Conservation (phyloP, 1,284 basidiomycete genomes). For the Cutaneotrichosporon daszewskae region DNA sequence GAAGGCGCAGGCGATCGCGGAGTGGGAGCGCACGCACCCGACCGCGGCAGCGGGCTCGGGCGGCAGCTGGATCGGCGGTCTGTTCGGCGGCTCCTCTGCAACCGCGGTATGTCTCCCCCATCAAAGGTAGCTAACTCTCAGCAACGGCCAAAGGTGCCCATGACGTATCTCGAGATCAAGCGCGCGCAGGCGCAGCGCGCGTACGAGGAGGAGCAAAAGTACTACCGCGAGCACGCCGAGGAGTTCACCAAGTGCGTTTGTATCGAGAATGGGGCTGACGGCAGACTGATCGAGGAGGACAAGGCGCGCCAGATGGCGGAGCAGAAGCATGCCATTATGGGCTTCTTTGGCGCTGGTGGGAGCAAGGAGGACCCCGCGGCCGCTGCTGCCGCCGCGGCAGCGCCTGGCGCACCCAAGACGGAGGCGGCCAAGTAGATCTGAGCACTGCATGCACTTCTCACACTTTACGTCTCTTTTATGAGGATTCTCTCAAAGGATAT, state of each 20-base stretch:
- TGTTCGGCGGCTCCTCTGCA: conserved; percentile 54
- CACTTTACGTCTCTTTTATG: no score
- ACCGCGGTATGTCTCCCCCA: conserved; percentile 1
- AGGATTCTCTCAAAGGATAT: no score
- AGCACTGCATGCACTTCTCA: no score
- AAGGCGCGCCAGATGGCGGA: conserved; percentile 66
- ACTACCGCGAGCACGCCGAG: conserved; percentile 72
- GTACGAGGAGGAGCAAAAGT: conserved; percentile 83
- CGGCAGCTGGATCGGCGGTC: conserved; percentile 53
- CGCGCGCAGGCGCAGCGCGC: conserved; percentile 76
- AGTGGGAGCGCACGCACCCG: conserved; percentile 67
- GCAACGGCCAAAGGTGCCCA: conserved; percentile 52
- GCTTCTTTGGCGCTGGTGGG: conserved; percentile 42
- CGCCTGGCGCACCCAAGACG: conserved; percentile 10
- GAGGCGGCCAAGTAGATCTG: no score
- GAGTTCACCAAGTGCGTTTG: conserved; percentile 61
- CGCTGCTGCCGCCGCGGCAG: conserved; percentile 13
- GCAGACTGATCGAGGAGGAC: conserved; percentile 58
- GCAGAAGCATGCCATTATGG: conserved; percentile 51
- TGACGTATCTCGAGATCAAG: conserved; percentile 85
- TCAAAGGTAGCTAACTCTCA: conserved; percentile 5
- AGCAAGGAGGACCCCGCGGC: not conserved
- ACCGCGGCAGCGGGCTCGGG: conserved; percentile 24
- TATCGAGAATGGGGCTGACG: not conserved
- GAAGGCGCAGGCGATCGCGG: conserved; percentile 68